Base-by-base conservation (phyloP, 345 rosid species). In the Aquilaria sinensis region DNA sequence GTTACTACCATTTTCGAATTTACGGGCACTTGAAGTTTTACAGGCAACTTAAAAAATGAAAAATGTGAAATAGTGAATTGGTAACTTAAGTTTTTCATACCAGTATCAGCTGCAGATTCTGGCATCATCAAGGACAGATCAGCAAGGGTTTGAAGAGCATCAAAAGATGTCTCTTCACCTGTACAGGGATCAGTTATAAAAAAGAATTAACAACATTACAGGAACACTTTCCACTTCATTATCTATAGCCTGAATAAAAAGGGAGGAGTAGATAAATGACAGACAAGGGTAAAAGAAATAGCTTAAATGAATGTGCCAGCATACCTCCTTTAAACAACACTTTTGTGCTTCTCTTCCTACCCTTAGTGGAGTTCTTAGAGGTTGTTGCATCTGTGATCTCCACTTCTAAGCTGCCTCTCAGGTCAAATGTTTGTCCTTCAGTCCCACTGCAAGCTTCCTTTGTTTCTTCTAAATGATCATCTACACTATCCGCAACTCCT, bases 371-470 rank as follows among this genome's bases (percentile, higher is more conserved):
- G 65, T 61, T 43, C 61, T 74, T 79, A 60, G 73, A 67, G 77
- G 55, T 51, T 74, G 76, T 80, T 61, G 70, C 72, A 58, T 72
- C 82, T 64, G 51, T 51, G 34, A 68, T 56, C 57, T 77, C 84
- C 57, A 66, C 56, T 68, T 77, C 82, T 58, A 80, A 61, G 62
- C 76, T 76, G 57, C 80, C 92, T 70, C 73, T 74, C 54, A n/a
- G 51, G 65, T 60, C 64, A 49, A 73, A 67, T 43, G 78, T 73
- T 69, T 81, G 83, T 64, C 83, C 93, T 83, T 86, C 96, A 57
- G 96, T 89, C 61, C 93, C 96, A 74, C 96, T 89, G 72, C 93
- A 82, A 54, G 93, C 96, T 74, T 89, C 93, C 71, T 84, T 86
- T 61, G 78, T 64, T 60, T 83, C 87, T 71, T 81, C 87, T 51